phyloP scores from a whole-genome alignment of 345 rosid genomes.

The Eucalyptus polybractea region DNA sequence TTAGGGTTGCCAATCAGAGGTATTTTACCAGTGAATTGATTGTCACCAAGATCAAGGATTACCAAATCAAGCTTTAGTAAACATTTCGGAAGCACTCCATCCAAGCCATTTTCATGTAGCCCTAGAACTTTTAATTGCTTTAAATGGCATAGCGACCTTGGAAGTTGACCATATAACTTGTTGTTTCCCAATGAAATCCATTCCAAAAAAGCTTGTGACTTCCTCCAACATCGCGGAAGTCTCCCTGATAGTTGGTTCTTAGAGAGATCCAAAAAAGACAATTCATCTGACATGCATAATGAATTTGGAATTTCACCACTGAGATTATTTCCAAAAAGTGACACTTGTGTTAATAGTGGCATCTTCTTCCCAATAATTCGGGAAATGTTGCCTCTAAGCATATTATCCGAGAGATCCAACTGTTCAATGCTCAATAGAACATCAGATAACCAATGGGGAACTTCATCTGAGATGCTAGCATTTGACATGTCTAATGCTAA shows the following conservation, averaged over 20 bases:
- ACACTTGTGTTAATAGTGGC: background rate
- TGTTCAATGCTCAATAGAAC: background rate
- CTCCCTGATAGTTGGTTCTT: background rate
- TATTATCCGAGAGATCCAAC: background rate
- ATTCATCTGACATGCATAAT: background rate
- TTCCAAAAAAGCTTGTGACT: accelerated
- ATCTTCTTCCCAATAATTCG: background rate
- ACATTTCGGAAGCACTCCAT: background rate
- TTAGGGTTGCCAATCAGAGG: background rate
- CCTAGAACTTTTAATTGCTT: background rate
- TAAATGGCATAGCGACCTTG: background rate
- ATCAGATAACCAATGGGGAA: background rate
- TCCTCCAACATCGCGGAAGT: background rate
- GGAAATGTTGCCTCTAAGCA: background rate
- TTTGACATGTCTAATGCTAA: background rate
- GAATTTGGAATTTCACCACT: background rate
- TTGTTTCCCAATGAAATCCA: background rate
- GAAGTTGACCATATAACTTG: background rate
- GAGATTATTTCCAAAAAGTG: background rate
- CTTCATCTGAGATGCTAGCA: background rate
- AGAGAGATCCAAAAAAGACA: background rate
- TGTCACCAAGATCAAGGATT: background rate
- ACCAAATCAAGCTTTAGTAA: background rate
- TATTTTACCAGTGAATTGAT: background rate
- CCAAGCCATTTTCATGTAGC: background rate